Evolutionary conservation across 768 basidiomycete genomes (phyloP).

Genomic region (Pholiota conissans): DNA sequence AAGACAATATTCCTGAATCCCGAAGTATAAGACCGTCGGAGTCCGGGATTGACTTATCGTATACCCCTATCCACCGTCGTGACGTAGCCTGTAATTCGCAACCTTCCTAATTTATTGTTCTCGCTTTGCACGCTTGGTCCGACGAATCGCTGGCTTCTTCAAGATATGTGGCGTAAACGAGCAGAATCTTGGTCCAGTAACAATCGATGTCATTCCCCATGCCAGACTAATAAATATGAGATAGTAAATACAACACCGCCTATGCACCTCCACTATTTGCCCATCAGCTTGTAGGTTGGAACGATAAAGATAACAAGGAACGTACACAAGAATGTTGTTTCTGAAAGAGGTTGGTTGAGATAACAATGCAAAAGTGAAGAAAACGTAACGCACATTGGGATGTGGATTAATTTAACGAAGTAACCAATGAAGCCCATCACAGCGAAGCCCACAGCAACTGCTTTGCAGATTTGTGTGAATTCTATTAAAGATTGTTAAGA

Average conservation of each 20-base stretch:
- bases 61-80: conserved; percentile 4
- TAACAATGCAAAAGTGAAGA: background rate
- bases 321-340: conserved; percentile 98
- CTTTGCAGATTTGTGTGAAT: conserved; percentile 92
- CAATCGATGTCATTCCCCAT: conserved; percentile 1
- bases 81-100: background rate
- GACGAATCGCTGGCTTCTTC: no score
- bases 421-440: conserved; percentile 99
- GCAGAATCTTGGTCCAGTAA: background rate
- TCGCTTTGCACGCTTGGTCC: background rate
- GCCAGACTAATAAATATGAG: conserved; percentile 21
- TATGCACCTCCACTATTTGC: conserved; percentile 73
- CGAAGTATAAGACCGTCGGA: conserved; percentile 2
- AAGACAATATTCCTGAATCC: background rate
- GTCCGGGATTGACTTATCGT: background rate
- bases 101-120: background rate
- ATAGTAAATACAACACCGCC: conserved; percentile 23
- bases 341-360: conserved; percentile 38
- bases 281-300: conserved; percentile 23
- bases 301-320: conserved; percentile 22
- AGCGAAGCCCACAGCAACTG: conserved; percentile 95
- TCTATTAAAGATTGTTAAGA: conserved; percentile 51
- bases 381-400: conserved; percentile 80
- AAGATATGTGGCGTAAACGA: no score
- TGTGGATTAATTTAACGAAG: conserved; percentile 97